Evolutionary conservation across 495 filamentous ascomycete genomes (phyloP).

Genomic region (Xeromyces bisporus): DNA sequence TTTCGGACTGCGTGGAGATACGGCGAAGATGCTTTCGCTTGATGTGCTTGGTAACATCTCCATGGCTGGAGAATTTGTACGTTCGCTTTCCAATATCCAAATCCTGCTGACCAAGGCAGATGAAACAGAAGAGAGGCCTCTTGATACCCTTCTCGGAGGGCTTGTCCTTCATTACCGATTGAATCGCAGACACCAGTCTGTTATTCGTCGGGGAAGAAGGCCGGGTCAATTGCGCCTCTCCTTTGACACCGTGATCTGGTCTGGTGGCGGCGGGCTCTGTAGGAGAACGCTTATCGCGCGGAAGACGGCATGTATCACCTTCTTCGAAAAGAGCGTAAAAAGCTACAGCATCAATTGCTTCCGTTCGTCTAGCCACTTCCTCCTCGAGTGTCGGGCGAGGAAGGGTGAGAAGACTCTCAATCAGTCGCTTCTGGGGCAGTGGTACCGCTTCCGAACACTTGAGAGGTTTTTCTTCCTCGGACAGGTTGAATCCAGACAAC

Average conservation of each 20-base stretch:
- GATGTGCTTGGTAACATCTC: conserved; percentile 25
- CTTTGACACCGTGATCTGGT: too few species aligned
- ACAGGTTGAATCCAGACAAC: conserved; percentile 10
- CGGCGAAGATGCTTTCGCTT: conserved; percentile 21
- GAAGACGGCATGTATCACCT: conserved; percentile 10
- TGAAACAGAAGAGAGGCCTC: conserved; percentile 22
- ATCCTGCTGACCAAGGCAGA: conserved; percentile 18
- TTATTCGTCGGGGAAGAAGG: conserved; percentile 6
- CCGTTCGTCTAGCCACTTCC: conserved; percentile 15
- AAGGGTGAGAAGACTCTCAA: conserved; percentile 16
- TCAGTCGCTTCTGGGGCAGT: conserved; percentile 13
- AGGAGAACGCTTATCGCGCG: conserved; percentile 10
- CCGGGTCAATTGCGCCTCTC: conserved; percentile 7
- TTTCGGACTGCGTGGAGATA: conserved; percentile 6
- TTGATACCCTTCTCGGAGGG: conserved; percentile 14
- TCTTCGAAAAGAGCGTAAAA: conserved; percentile 18
- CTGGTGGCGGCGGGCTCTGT: conserved; percentile 3
- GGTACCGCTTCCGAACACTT: conserved; percentile 10
- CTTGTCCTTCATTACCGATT: conserved; percentile 14
- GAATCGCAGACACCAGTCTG: conserved; percentile 9
- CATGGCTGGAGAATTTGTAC: conserved; percentile 14
- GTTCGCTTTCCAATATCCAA: conserved; percentile 13
- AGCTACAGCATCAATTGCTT: conserved; percentile 18
- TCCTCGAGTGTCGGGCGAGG: conserved; percentile 15
- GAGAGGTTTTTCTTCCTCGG: conserved; percentile 10